Base-by-base conservation (phyloP, 2,329 filamentous ascomycete species). In the Biscogniauxia mediterranea region DNA sequence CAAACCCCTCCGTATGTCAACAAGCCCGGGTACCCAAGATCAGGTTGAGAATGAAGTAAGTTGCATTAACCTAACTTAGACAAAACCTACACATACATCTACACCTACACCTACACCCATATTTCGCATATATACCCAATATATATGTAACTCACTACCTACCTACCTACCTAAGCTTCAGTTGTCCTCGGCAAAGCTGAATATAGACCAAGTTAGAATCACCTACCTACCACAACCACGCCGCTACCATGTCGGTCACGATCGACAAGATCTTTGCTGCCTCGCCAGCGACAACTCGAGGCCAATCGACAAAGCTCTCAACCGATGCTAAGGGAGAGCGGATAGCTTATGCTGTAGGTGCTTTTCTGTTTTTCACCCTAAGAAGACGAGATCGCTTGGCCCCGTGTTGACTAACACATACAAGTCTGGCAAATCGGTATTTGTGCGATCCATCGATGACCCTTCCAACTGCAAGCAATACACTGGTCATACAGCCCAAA, bases 371-470 rank as follows among this genome's bases (percentile, higher is more conserved):
- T 5, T 17, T 17, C 32, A 23, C 20, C 13, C 8, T 5, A 17
- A 2, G 49, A 23, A 23, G 23, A 5, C 23, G 23, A 23, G 2
- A 23, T 23, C 23, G 57, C 38, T 50, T 51, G 13, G 52, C 28
- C 28, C 59, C 56, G 64, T 70, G 32, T 64, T 11, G 7, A 55
- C 59, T 67, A 53, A 62, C 46, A 11, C 17, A 49, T 50, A 56
- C 13, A 69, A 96, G 92, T 94, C 93, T 57, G 93, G 92, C 73
- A 98, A 98, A 82, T 98, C 94, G 64, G 89, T 99, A 78, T 98
- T 97, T 79, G 83, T 99, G 54, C 92, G 95, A 69, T 93, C 89
- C 65, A 97, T 99, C 80, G 94, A 99, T 79, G 81, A 95, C 74
- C 94, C 94, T 57, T 84, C 91, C 67, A 78, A 89, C 65, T 89